These are phyloP conservation scores for Incumbomyces delicatus DNA, from an alignment of 2,329 filamentous ascomycete genomes.

Conservation along the genomic window DNA sequence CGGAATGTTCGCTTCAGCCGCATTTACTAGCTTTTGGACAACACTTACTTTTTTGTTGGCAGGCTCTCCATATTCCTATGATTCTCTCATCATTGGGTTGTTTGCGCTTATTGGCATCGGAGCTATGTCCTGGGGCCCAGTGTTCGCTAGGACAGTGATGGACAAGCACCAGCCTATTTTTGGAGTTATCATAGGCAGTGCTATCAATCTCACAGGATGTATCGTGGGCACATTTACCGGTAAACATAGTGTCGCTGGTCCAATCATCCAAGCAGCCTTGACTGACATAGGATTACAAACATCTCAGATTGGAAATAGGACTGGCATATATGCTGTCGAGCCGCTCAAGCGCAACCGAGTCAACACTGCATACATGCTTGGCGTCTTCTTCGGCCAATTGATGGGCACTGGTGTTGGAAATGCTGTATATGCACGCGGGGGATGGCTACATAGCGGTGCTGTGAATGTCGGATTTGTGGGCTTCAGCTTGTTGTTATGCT, in stretches of 20 bases:
- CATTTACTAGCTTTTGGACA: conserved; percentile 62
- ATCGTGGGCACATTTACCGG: conserved; percentile 61
- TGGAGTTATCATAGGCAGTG: conserved; percentile 53
- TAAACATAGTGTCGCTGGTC: conserved; percentile 55
- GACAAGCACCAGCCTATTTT: conserved; percentile 56
- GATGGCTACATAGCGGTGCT: conserved; percentile 49
- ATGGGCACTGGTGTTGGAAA: conserved; percentile 56
- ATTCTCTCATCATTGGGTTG: conserved; percentile 59
- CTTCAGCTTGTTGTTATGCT: conserved; percentile 37
- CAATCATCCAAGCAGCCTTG: conserved; percentile 60
- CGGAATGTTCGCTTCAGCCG: conserved; percentile 50
- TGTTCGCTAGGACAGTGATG: conserved; percentile 61
- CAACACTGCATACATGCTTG: conserved; percentile 75
- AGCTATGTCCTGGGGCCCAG: conserved; percentile 55
- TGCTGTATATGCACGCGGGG: conserved; percentile 44
- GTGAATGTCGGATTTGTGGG: conserved; percentile 47
- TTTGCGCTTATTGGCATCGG: conserved; percentile 69
- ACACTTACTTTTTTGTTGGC: conserved; percentile 72
- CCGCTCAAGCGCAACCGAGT: conserved; percentile 63
- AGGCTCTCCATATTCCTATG: conserved; percentile 58
- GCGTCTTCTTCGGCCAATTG: conserved; percentile 63
- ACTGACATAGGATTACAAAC: conserved; percentile 66
- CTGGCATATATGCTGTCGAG: conserved; percentile 60
- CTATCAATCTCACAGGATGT: conserved; percentile 51
- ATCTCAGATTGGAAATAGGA: conserved; percentile 62